These are phyloP conservation scores for Claviceps paspali DNA, from an alignment of 2,329 filamentous ascomycete species.

Conservation along the genomic window DNA sequence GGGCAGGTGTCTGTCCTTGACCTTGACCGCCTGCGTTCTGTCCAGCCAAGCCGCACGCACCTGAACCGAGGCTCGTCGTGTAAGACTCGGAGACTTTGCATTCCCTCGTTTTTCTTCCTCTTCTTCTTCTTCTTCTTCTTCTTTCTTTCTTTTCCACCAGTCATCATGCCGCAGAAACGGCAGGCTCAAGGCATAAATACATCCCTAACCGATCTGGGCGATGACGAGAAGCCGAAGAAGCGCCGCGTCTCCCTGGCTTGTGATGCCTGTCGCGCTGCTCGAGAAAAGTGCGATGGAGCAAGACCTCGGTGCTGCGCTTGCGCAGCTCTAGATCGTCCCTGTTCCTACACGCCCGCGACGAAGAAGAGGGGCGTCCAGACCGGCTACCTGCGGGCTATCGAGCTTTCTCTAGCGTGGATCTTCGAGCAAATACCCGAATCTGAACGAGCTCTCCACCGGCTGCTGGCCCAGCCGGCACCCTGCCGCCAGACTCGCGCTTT, in stretches of 20 bases:
- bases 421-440: constrained; percentile 45
- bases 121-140: no score
- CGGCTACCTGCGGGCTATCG: constrained; percentile 63
- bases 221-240: constrained; percentile 28
- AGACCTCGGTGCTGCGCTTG: constrained; percentile 55
- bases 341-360: constrained; percentile 56
- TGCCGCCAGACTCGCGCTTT: constrained; percentile 28
- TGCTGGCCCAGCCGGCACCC: constrained; percentile 32
- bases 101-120: not conserved
- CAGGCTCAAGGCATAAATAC: constrained; percentile 10
- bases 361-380: constrained; percentile 68
- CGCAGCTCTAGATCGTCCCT: constrained; percentile 43
- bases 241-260: constrained; percentile 54
- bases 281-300: constrained; percentile 58
- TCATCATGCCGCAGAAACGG: constrained; percentile 25
- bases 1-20: not conserved
- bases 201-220: not conserved
- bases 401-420: constrained; percentile 51
- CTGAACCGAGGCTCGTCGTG: no score
- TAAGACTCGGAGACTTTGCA: no score
- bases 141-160: not conserved
- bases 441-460: constrained; percentile 39
- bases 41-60: no score
- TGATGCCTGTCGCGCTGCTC: constrained; percentile 50
- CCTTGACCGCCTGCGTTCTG: not conserved